Base-by-base conservation (phyloP, 2,329 filamentous ascomycete genomes). In the Tolypocladium nubicola region DNA sequence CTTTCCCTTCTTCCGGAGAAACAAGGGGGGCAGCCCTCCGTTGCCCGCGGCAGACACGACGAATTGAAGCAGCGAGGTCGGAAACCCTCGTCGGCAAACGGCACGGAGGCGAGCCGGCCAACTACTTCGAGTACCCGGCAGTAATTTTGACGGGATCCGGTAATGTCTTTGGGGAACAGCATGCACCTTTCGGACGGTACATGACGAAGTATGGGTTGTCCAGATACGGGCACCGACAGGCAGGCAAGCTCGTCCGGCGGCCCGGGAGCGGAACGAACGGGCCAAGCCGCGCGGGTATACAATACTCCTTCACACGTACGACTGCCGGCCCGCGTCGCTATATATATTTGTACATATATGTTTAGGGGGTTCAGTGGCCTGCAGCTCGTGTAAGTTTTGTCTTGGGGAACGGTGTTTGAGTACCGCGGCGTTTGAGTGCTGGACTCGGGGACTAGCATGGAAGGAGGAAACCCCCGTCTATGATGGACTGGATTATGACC, bases 1-100 rank as follows among this genome's bases (percentile, higher is more conserved):
- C 49, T 75, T 84, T 58, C 76, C 77, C 6, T 78, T 82, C 61
- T 82, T 83, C 64, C 74, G 79, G 63, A 75, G 79, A 56, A 77
- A 82, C 63, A 82, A 80, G 68, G 68, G 69, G 57, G 63, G 71
- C 6, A 71, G 61, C 54, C 66, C 67, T 30, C 67, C 69, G 11
- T 63, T 64, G 56, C 61, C 71, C n/a, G 61, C 67, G n/a, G 63
- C 70, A 21, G 71, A 73, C 55, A 65, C 65, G 11, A 65, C 67
- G 37, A 65, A 67, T 56, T 73, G 65, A 72, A 59, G 52, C 56
- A 61, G 55, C 56, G 41, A 57, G 7, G 3, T 19, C 8, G 23
- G 26, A 14, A 30, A 23, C 5, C 4, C 41, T 13, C 41, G 13
- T 11, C 23, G 40, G 40, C 10, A n/a, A 43, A 23, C 19, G n/a